A percentile compares a stretch with the other conserved stretches of the same genome.
Evolutionary conservation across 1,284 basidiomycete genomes (phyloP).

Genomic region (Gymnopus androsaceus): DNA sequence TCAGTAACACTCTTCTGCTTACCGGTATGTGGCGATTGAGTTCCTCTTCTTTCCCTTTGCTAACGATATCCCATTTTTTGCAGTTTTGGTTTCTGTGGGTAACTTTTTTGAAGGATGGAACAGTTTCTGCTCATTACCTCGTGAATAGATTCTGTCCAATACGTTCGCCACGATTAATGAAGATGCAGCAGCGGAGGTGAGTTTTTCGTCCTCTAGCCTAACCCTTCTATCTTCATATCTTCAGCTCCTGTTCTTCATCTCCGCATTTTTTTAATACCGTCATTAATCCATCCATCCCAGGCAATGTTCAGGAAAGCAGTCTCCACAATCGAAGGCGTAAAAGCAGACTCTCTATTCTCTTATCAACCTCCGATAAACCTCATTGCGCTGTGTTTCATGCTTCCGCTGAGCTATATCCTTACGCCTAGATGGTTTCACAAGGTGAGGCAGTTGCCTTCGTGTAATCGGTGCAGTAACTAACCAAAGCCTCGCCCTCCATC

Average conservation of each 20-base stretch:
- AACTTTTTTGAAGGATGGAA: slow-evolving; percentile 11
- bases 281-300: no score
- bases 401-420: slow-evolving; percentile 80
- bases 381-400: slow-evolving; percentile 78
- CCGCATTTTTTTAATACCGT: no score
- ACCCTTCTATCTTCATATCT: no score
- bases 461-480: neutral
- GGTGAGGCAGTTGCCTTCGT: slow-evolving; percentile 37
- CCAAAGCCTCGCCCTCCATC: slow-evolving; percentile 8
- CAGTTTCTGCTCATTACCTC: slow-evolving; percentile 14
- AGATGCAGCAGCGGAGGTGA: slow-evolving; percentile 87
- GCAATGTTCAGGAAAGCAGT: slow-evolving; percentile 93
- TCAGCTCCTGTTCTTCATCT: no score
- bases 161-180: slow-evolving; percentile 91
- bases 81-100: slow-evolving; percentile 79
- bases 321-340: slow-evolving; percentile 87
- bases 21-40: slow-evolving; percentile 53
- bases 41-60: neutral
- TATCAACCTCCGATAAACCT: slow-evolving; percentile 92
- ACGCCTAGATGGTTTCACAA: slow-evolving; percentile 85
- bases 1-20: slow-evolving; percentile 85
- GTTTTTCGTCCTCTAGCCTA: no score
- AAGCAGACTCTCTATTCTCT: slow-evolving; percentile 87
- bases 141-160: slow-evolving; percentile 81
- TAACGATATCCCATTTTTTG: neutral